phyloP scores from a whole-genome alignment of 2,329 filamentous ascomycete species.

The Bipolaris oryzae region DNA sequence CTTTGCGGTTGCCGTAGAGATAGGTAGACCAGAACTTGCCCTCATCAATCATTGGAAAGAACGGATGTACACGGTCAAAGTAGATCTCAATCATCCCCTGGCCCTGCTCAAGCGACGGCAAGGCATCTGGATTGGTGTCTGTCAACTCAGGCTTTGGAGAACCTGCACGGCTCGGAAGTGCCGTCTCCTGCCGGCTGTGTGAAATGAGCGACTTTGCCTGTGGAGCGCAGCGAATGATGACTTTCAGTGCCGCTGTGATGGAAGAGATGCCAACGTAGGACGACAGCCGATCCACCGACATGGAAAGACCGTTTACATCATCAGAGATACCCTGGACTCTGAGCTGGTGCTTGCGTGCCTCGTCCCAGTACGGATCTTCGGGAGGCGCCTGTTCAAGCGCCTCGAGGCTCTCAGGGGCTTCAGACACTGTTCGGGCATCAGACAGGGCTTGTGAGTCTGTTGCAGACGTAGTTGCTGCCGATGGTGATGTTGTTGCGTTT shows the following conservation, averaged over 20 bases:
- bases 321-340: slow-evolving; percentile 64
- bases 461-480: slow-evolving; percentile 37
- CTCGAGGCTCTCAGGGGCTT: slow-evolving; percentile 60
- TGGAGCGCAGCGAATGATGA: slow-evolving; percentile 66
- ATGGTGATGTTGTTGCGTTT: slow-evolving; percentile 41
- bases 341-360: slow-evolving; percentile 56
- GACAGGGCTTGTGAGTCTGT: slow-evolving; percentile 41
- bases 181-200: slow-evolving; percentile 49
- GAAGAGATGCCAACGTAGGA: slow-evolving; percentile 77
- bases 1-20: slow-evolving; percentile 65
- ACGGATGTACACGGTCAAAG: slow-evolving; percentile 74
- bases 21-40: slow-evolving; percentile 71
- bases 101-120: slow-evolving; percentile 66
- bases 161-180: slow-evolving; percentile 44
- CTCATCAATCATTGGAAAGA: slow-evolving; percentile 76
- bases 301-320: slow-evolving; percentile 72
- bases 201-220: slow-evolving; percentile 56
- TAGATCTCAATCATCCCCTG: slow-evolving; percentile 76
- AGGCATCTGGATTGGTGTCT: slow-evolving; percentile 49
- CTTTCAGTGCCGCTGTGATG: slow-evolving; percentile 74
- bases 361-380: slow-evolving; percentile 70
- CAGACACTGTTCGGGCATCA: slow-evolving; percentile 49
- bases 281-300: slow-evolving; percentile 63
- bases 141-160: slow-evolving; percentile 45
- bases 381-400: slow-evolving; percentile 73